These are phyloP conservation scores for Trichocomaceae sp. DNA, from an alignment of 2,329 filamentous ascomycete species.

Conservation along the genomic window DNA sequence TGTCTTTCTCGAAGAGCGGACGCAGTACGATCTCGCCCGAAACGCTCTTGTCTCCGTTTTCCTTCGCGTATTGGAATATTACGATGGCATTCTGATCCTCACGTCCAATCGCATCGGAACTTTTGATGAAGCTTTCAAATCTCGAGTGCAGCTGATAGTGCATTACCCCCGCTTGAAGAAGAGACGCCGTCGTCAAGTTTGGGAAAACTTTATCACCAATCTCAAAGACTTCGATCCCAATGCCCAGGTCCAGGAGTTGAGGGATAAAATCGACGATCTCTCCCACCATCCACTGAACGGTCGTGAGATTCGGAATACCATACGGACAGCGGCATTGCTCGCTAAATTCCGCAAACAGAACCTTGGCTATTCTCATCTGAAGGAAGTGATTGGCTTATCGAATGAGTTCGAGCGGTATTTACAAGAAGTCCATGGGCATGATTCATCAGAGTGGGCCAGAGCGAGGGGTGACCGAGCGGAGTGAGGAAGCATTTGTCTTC, in stretches of 20 bases:
- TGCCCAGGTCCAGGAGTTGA: too few relatives aligned
- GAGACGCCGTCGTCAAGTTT: too few relatives aligned
- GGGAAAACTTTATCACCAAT: too few relatives aligned
- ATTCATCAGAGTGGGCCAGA: too few relatives aligned
- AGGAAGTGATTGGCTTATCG: not conserved
- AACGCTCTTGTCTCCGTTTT: slow-evolving; percentile 28
- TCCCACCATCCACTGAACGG: not conserved
- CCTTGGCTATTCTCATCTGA: not conserved
- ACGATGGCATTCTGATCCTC: slow-evolving; percentile 32
- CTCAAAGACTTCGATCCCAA: too few relatives aligned
- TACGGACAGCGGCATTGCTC: not conserved
- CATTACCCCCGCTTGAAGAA: too few relatives aligned
- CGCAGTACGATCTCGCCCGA: slow-evolving; percentile 9
- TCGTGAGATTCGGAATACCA: not conserved
- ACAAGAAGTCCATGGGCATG: too few relatives aligned
- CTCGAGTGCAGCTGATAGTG: slow-evolving; percentile 20
- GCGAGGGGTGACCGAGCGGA: too few relatives aligned
- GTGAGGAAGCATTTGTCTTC: too few relatives aligned
- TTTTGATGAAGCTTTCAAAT: slow-evolving; percentile 30
- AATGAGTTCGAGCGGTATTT: slow-evolving; percentile 1
- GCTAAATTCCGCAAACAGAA: not conserved
- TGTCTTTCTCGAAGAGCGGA: slow-evolving; percentile 18
- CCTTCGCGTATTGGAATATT: slow-evolving; percentile 34
- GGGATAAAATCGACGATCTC: too few relatives aligned
- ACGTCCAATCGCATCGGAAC: slow-evolving; percentile 30